phyloP scores from a whole-genome alignment of 305 asterid genomes.

The Coffea humblotiana region DNA sequence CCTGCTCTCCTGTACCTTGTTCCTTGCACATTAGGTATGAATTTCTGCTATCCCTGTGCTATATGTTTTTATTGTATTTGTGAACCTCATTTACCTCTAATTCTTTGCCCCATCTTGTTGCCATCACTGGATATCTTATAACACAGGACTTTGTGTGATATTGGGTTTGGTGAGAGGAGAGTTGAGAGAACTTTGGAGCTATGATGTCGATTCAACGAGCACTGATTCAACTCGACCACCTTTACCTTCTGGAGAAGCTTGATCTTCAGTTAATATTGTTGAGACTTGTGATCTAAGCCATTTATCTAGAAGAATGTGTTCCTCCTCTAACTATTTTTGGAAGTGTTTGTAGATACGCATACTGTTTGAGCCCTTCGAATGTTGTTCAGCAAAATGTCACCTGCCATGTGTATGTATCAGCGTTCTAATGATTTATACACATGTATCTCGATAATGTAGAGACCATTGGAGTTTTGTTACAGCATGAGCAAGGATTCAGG shows the following conservation, averaged over 20 bases:
- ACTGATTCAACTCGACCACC: conserved; percentile 26
- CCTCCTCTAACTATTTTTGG: not conserved
- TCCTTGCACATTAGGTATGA: conserved; percentile 86
- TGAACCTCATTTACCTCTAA: not conserved
- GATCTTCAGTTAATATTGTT: conserved; percentile 15
- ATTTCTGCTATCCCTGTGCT: conserved; percentile 3
- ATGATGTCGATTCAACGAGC: conserved; percentile 29
- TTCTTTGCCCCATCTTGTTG: conserved; percentile 4
- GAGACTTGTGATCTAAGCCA: not conserved
- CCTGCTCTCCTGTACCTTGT: conserved; percentile 97
- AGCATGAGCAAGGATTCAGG: not conserved
- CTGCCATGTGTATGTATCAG: conserved; percentile 7
- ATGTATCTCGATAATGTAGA: not conserved
- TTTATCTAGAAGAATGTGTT: not conserved
- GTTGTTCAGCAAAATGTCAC: conserved; percentile 1
- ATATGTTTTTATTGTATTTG: not conserved
- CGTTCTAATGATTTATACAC: not conserved
- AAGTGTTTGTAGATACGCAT: conserved; percentile 15
- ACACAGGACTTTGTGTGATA: conserved; percentile 65
- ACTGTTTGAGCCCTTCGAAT: not conserved
- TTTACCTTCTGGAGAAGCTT: conserved; percentile 43
- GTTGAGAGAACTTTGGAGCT: conserved; percentile 72
- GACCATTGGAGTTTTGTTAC: not conserved
- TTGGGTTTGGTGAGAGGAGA: conserved; percentile 76
- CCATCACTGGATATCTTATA: conserved; percentile 19